These are phyloP conservation scores for Saturnispora galanensis DNA, from an alignment of 805 yeast species.

Conservation along the genomic window DNA sequence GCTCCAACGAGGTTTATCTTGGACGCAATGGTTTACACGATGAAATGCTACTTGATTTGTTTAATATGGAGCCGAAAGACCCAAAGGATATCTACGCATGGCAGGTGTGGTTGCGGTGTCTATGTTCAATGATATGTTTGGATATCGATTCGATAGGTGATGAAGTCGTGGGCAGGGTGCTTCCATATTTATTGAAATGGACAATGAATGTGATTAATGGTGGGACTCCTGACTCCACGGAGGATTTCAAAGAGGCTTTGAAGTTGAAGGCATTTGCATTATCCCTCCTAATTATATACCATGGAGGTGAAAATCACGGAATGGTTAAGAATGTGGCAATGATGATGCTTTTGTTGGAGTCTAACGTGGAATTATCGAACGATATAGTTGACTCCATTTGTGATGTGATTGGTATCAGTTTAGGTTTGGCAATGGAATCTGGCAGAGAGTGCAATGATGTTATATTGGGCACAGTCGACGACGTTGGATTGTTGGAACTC, in stretches of 20 bases:
- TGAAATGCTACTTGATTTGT: conserved; percentile 7
- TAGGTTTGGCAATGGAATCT: conserved; percentile 36
- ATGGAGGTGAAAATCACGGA: conserved; percentile 41
- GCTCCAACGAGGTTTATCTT: conserved; percentile 23
- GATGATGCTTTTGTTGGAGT: conserved; percentile 36
- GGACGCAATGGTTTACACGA: conserved; percentile 13
- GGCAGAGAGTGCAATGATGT: conserved; percentile 21
- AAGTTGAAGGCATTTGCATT: conserved; percentile 13
- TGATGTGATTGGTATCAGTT: conserved; percentile 35
- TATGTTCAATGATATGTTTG: conserved; percentile 35
- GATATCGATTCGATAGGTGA: conserved; percentile 43
- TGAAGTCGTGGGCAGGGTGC: conserved; percentile 20
- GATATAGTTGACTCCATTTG: conserved; percentile 37
- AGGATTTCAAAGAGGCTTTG: conserved; percentile 3
- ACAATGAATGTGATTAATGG: conserved; percentile 5
- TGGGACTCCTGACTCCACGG: background rate
- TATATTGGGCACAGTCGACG: conserved; percentile 8
- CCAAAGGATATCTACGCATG: conserved; percentile 27
- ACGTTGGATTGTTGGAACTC: conserved; percentile 8
- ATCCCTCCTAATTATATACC: conserved; percentile 34
- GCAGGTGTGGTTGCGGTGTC: conserved; percentile 30
- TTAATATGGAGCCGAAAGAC: conserved; percentile 20
- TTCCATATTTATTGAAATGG: conserved; percentile 21
- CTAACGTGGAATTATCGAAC: conserved; percentile 20
- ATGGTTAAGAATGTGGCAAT: conserved; percentile 35